Evolutionary conservation across 768 basidiomycete species (phyloP), one percentile per base, ranked within the genome.

Genomic region (Pleurotus sapidus): DNA sequence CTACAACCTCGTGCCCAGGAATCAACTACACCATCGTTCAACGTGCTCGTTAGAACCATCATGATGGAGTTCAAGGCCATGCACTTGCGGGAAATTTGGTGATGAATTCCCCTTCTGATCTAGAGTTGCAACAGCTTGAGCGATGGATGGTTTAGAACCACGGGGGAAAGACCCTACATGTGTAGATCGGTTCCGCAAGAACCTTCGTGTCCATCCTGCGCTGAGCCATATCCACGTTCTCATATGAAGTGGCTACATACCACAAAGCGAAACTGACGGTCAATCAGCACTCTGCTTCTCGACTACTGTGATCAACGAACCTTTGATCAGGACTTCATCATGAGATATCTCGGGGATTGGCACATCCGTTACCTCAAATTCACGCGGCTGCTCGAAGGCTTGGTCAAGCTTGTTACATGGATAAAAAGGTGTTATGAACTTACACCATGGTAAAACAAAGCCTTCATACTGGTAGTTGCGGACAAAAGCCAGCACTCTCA

Each of bases 1-100:
- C 93, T 37, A 96, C 84, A 40, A 81, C 82, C 72, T 89, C 88
- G 61, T 90, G 87, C 2, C 88, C 86, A 9, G 89, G 87, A 57
- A 90, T 87, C 42, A 91, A 76, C 81, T 86, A 60, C 1, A 49
- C 20, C 17, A 38, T 48, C 30, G 49, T 20, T 54, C 55, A n/a
- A n/a, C n/a, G 11, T 59, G 43, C 4, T 20, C 40, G n/a, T 27
- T 59, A 56, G 14, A 1, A 23, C 12, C n/a, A 17, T 47, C 42
- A 11, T 24, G 34, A 25, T 38, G 38, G 37, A 0, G 15, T 40
- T 12, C 4, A 47, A 12, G 17, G 5, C 23, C 23, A 25, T 54
- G 37, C 5, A 58, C 66, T 9, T 60, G 70, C 78, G 39, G 86
- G 86, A 66, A 86, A 87, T 64, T 77, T 80, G 62, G 83, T 76